A percentile compares a stretch with the other conserved stretches of the same genome.
Conservation (phyloP, 176 grass and related monocot species). For the Aegilops bicornis region DNA sequence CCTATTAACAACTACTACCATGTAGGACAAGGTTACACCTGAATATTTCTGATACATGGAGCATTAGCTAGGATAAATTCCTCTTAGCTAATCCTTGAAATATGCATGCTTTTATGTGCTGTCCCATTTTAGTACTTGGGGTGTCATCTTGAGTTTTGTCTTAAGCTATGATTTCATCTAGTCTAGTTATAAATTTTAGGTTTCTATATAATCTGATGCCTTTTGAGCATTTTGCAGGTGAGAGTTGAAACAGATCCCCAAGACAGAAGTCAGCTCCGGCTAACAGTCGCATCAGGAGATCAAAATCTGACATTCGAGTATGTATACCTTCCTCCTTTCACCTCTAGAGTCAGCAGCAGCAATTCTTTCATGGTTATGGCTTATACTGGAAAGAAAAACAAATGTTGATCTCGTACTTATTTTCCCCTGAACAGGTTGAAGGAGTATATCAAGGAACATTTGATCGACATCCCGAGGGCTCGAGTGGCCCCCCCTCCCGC, state of each 20-base stretch:
- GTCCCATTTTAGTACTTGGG: neutral
- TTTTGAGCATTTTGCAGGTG: constrained; percentile 42
- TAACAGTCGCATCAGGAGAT: constrained; percentile 91
- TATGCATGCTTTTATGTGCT: neutral
- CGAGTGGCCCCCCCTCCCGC: constrained; percentile 2
- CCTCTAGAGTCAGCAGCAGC: neutral
- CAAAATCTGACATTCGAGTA: constrained; percentile 95
- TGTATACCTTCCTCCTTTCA: constrained; percentile 41
- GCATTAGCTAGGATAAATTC: constrained; percentile 20
- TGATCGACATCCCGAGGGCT: constrained; percentile 62
- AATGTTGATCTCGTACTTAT: constrained; percentile 1
- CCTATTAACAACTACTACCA: neutral
- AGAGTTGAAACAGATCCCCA: constrained; percentile 97
- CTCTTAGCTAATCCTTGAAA: constrained; percentile 5
- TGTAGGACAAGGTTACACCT: neutral
- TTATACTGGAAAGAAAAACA: neutral
- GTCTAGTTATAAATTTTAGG: neutral
- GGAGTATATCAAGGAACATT: constrained; percentile 90
- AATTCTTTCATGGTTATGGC: constrained; percentile 3
- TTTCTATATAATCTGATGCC: no score
- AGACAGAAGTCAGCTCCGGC: constrained; percentile 92
- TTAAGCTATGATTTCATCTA: neutral
- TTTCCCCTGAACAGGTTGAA: constrained; percentile 63
- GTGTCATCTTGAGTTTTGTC: neutral
- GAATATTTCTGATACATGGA: neutral